Conservation (phyloP, 75 land plant species). For the Selaginella moellendorffii region DNA sequence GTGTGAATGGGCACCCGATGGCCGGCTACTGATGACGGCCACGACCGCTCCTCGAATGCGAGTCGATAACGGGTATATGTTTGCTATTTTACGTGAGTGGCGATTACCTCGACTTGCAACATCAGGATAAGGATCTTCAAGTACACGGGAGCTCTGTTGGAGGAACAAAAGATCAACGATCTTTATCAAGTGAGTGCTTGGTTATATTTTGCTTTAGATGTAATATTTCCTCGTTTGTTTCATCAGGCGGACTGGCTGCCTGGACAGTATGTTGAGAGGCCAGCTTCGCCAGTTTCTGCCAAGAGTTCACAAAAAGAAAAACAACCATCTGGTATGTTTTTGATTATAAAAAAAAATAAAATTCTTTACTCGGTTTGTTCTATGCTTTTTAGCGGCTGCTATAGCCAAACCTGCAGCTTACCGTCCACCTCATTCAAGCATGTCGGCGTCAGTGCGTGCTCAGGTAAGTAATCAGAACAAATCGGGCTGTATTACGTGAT, state of each 20-base stretch:
- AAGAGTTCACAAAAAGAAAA: neutral
- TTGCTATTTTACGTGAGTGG: too few species aligned
- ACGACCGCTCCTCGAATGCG: slow-evolving; percentile 95
- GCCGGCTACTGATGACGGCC: slow-evolving; percentile 85
- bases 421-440: slow-evolving; percentile 79
- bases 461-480: slow-evolving; percentile 39
- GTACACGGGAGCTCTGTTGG: slow-evolving; percentile 61
- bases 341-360: too few species aligned
- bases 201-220: neutral
- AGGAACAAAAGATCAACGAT: slow-evolving; percentile 66
- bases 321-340: too few species aligned
- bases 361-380: too few species aligned
- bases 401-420: slow-evolving; percentile 66
- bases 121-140: slow-evolving; percentile 81
- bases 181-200: slow-evolving; percentile 62
- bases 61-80: slow-evolving; percentile 85
- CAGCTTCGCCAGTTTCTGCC: neutral
- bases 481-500: too few species aligned
- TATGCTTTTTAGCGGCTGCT: neutral
- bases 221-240: neutral
- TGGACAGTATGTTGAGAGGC: neutral
- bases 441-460: slow-evolving; percentile 54
- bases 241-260: neutral
- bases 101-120: neutral
- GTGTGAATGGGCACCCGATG: slow-evolving; percentile 98